Percentiles rank a stretch among this genome's conserved stretches.
These are phyloP conservation scores for Lycium ferocissimum DNA, from an alignment of 257 asterid species.

Conservation along the genomic window DNA sequence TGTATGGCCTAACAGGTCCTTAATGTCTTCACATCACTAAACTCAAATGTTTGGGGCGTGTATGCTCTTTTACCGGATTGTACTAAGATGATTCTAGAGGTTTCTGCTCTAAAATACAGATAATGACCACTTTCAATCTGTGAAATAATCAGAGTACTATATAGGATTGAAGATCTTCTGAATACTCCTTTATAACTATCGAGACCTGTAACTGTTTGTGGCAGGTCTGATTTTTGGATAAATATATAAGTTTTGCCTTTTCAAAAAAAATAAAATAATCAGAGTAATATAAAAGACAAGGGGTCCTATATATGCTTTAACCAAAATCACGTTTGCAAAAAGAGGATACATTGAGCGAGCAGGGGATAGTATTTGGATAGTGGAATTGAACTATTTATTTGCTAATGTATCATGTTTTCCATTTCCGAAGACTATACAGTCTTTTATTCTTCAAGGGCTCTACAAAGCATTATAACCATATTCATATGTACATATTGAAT, in stretches of 20 bases:
- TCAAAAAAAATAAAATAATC: neutral
- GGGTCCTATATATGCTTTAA: constrained; percentile 11
- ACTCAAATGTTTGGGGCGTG: neutral
- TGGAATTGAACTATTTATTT: neutral
- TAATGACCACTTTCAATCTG: neutral
- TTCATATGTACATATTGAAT: neutral
- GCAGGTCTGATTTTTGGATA: no score
- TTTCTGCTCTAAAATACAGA: neutral
- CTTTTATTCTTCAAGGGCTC: neutral
- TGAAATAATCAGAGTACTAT: neutral
- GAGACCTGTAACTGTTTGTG: no score
- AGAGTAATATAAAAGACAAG: neutral
- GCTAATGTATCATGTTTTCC: neutral
- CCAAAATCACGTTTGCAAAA: neutral
- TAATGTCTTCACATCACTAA: constrained; percentile 17
- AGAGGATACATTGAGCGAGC: constrained; percentile 7
- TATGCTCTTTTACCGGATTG: neutral
- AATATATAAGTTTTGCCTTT: no score
- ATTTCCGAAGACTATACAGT: constrained; percentile 7
- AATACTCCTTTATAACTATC: no score
- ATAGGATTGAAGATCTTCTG: no score
- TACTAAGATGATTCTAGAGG: neutral
- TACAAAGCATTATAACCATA: constrained; percentile 16
- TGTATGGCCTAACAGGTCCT: neutral
- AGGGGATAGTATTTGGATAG: neutral